Percentiles rank a stretch among this genome's conserved stretches.
Conservation (phyloP, 768 basidiomycete species). For the Amylocystis lapponica region DNA sequence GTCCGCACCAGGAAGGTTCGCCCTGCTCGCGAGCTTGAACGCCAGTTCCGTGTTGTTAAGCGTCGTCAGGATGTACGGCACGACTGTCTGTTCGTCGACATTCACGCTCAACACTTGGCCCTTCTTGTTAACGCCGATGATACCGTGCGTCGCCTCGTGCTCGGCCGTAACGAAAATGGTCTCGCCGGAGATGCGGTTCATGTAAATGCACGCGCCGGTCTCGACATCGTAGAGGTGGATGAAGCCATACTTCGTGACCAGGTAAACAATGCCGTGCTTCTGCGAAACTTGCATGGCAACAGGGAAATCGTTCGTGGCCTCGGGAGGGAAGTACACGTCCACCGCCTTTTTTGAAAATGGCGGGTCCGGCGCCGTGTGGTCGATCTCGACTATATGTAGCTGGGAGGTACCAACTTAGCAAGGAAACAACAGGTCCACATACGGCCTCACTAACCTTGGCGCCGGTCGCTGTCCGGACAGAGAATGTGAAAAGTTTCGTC, state of each 20-base stretch:
- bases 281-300: conserved; percentile 99
- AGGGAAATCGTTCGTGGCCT: conserved; percentile 97
- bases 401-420: conserved; percentile 27
- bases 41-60: conserved; percentile 97
- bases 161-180: conserved; percentile 99
- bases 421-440: not conserved
- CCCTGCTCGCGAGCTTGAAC: conserved; percentile 95
- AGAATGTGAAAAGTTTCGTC: conserved; percentile 92
- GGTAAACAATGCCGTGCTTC: conserved; percentile 93
- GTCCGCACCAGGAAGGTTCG: conserved; percentile 94
- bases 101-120: conserved; percentile 97
- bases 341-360: conserved; percentile 96
- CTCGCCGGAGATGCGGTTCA: conserved; percentile 99
- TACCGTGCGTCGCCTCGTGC: conserved; percentile 89
- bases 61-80: conserved; percentile 90
- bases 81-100: conserved; percentile 92
- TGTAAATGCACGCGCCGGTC: conserved; percentile 95
- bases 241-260: conserved; percentile 98
- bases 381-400: conserved; percentile 98
- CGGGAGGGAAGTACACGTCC: conserved; percentile 98
- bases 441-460: conserved; percentile 69
- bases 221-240: conserved; percentile 99
- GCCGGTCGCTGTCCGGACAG: conserved; percentile 93
- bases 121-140: conserved; percentile 99
- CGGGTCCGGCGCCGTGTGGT: conserved; percentile 88